Evolutionary conservation across 352 stramenopile genomes (phyloP).

Genomic region (Peronospora tabacina): DNA sequence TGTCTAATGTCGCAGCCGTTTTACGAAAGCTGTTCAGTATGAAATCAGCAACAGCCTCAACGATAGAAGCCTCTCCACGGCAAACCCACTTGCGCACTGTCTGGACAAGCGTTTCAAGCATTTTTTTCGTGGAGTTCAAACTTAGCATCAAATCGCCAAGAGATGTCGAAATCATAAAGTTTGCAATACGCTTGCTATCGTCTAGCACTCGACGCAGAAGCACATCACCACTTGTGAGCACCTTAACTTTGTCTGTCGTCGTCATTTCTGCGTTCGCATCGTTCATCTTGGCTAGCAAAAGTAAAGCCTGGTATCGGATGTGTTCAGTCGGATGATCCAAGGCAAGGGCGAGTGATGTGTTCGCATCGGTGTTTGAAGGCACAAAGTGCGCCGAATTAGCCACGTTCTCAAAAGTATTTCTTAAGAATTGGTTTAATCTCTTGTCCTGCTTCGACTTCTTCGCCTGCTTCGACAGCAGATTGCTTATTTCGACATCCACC

Average conservation of each 20-base stretch:
- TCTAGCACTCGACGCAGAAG: slow-evolving; percentile 67
- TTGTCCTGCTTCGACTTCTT: slow-evolving; percentile 45
- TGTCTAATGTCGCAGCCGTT: slow-evolving; percentile 14
- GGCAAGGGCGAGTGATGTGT: slow-evolving; percentile 65
- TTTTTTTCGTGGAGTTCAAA: slow-evolving; percentile 43
- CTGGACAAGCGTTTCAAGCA: slow-evolving; percentile 43
- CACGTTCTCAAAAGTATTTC: slow-evolving; percentile 57
- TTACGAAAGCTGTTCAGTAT: slow-evolving; percentile 42
- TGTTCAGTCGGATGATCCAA: slow-evolving; percentile 70
- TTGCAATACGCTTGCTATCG: slow-evolving; percentile 63
- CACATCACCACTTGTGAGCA: slow-evolving; percentile 46
- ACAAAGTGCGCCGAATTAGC: slow-evolving; percentile 76
- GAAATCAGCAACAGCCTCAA: slow-evolving; percentile 47
- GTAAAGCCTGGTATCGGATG: slow-evolving; percentile 68
- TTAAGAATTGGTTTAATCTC: slow-evolving; percentile 52
- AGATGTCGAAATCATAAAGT: slow-evolving; percentile 44
- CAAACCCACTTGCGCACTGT: slow-evolving; percentile 44
- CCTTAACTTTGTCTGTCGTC: slow-evolving; percentile 18
- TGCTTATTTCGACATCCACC: slow-evolving; percentile 38
- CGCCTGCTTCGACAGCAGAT: slow-evolving; percentile 22
- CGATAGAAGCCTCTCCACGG: slow-evolving; percentile 21
- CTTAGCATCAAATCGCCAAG: slow-evolving; percentile 51
- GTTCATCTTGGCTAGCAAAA: slow-evolving; percentile 55
- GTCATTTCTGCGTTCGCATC: slow-evolving; percentile 17
- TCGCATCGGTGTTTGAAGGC: slow-evolving; percentile 47